These are phyloP conservation scores for Euphorbia pulcherrima DNA, from an alignment of 345 rosid genomes.

Conservation along the genomic window DNA sequence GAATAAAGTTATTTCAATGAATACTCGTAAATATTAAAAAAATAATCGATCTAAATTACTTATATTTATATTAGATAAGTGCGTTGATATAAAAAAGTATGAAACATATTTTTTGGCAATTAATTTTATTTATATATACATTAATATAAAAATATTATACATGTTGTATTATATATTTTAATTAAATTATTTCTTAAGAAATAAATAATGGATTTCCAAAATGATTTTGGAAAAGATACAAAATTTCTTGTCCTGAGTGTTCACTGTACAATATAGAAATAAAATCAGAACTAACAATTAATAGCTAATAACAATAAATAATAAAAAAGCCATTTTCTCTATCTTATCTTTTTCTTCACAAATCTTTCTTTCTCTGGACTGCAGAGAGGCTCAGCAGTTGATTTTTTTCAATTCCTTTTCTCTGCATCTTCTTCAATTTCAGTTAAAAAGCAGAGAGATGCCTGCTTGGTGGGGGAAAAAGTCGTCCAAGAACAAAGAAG, in stretches of 20 bases:
- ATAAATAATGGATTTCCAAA: too few species aligned
- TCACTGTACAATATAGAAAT: not conserved
- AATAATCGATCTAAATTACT: too few species aligned
- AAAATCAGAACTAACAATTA: not conserved
- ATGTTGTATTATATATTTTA: too few species aligned
- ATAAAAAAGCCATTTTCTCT: not conserved
- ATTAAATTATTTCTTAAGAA: too few species aligned
- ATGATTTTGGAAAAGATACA: constrained; percentile 10
- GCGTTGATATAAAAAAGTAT: too few species aligned
- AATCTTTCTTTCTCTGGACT: not conserved
- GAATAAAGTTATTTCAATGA: too few species aligned
- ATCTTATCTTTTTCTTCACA: not conserved
- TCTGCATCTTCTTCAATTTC: not conserved
- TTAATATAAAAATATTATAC: too few species aligned
- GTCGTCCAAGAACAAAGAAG: constrained; percentile 55
- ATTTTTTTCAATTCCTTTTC: not conserved
- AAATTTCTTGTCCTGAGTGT: constrained; percentile 8
- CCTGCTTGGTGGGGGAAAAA: constrained; percentile 81
- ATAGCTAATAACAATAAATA: too few species aligned
- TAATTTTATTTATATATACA: too few species aligned
- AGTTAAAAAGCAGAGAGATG: constrained; percentile 34
- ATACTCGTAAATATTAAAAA: too few species aligned
- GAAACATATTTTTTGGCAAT: too few species aligned
- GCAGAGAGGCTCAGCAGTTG: not conserved
- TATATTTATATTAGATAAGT: too few species aligned